Percentiles rank a stretch among this genome's conserved stretches.
phyloP scores from a whole-genome alignment of 164 flowering plant species.

The Stephania yunnanensis region DNA sequence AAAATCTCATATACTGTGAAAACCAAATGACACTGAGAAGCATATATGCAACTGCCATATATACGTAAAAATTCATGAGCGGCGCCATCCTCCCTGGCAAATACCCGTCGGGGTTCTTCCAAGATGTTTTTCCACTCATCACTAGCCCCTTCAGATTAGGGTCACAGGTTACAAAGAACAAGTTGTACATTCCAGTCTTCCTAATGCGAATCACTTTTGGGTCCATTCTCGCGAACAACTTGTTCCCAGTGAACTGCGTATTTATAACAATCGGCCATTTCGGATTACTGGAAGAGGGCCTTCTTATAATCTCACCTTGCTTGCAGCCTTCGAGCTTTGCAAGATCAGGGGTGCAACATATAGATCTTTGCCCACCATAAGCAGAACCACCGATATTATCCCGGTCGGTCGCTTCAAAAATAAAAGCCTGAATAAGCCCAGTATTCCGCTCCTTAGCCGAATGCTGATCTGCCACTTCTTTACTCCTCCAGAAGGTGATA shows the following conservation, averaged over 20 bases:
- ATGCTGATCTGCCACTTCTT: conserved; percentile 48
- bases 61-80: conserved; percentile 62
- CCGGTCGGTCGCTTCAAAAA: conserved; percentile 93
- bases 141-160: conserved; percentile 66
- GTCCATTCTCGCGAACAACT: conserved; percentile 37
- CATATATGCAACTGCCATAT: conserved; percentile 68
- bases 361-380: conserved; percentile 89
- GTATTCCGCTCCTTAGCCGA: conserved; percentile 40
- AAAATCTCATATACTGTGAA: conserved; percentile 64
- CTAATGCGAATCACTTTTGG: conserved; percentile 40
- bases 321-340: conserved; percentile 92
- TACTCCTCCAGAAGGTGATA: conserved; percentile 76
- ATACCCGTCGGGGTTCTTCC: conserved; percentile 92
- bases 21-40: conserved; percentile 65
- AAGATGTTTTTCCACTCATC: conserved; percentile 76
- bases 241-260: conserved; percentile 51
- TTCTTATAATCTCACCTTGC: conserved; percentile 83
- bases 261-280: conserved; percentile 66
- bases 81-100: conserved; percentile 97
- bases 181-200: conserved; percentile 90
- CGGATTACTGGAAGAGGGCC: conserved; percentile 56
- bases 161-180: conserved; percentile 86
- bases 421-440: conserved; percentile 67
- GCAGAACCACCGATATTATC: conserved; percentile 92
- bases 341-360: conserved; percentile 94